Evolutionary conservation across 1,284 basidiomycete genomes (phyloP).

Genomic region (Moesziomyces sp.): DNA sequence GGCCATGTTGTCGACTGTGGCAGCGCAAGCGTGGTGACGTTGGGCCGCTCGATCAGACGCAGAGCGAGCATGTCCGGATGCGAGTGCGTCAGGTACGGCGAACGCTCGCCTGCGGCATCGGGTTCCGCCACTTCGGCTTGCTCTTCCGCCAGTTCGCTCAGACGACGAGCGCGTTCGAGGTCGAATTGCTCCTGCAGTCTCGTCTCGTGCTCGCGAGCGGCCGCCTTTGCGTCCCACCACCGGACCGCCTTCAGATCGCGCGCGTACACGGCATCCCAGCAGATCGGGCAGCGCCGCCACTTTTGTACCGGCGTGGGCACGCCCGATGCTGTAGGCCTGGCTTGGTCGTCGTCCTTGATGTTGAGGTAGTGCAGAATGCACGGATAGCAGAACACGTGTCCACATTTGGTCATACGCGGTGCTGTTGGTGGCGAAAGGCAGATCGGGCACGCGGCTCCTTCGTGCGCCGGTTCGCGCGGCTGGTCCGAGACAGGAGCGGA

Average conservation of each 20-base stretch:
- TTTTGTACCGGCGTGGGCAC: conserved; percentile 39
- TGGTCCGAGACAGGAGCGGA: conserved; percentile 39
- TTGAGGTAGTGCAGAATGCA: conserved; percentile 78
- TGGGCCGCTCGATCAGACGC: conserved; percentile 90
- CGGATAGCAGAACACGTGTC: conserved; percentile 77
- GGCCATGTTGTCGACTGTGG: conserved; percentile 93
- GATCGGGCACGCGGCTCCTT: conserved; percentile 86
- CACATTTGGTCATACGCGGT: conserved; percentile 96
- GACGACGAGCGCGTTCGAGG: conserved; percentile 17
- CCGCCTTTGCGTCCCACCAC: conserved; percentile 68
- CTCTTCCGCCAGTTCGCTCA: conserved; percentile 27
- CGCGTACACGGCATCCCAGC: conserved; percentile 90
- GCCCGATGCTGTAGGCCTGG: conserved; percentile 11
- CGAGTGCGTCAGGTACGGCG: conserved; percentile 28
- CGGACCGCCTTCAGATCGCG: conserved; percentile 90
- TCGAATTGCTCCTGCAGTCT: conserved; percentile 33
- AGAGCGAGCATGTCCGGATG: conserved; percentile 74
- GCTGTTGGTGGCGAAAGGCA: conserved; percentile 90
- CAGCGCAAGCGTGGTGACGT: conserved; percentile 93
- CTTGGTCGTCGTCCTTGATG: conserved; percentile 26
- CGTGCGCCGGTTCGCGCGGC: conserved; percentile 69
- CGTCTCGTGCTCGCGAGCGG: conserved; percentile 36
- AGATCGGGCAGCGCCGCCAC: conserved; percentile 81
- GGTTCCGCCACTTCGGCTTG: conserved; percentile 1
- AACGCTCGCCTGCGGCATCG: conserved; percentile 8